Evolutionary conservation across 208 protist genomes (phyloP).

Genomic region (Acanthamoeba healyi): DNA sequence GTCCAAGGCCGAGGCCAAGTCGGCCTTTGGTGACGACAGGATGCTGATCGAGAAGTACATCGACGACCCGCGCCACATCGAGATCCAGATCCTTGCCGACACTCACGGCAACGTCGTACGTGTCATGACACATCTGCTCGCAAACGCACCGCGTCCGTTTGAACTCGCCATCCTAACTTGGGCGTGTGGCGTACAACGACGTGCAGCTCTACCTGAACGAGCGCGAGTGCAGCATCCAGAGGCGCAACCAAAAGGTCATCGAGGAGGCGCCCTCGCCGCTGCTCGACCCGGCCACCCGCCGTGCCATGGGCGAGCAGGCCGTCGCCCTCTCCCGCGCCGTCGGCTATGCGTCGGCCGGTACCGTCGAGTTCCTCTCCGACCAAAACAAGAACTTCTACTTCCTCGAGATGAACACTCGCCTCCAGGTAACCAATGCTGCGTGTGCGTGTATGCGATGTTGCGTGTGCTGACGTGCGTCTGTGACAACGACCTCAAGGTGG

Average conservation of each 20-base stretch:
- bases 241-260: constrained; percentile 93
- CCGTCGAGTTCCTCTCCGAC: constrained; percentile 93
- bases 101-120: constrained; percentile 89
- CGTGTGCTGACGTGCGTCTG: background rate
- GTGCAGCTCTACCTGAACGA: constrained; percentile 88
- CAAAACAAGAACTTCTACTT: constrained; percentile 91
- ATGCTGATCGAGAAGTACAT: constrained; percentile 69
- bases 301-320: constrained; percentile 91
- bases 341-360: constrained; percentile 86
- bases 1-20: constrained; percentile 83
- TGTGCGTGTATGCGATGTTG: background rate
- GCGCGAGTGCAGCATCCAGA: constrained; percentile 93
- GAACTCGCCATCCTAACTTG: background rate
- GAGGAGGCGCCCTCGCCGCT: constrained; percentile 89
- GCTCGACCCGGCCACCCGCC: constrained; percentile 84
- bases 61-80: constrained; percentile 92
- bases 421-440: constrained; percentile 76
- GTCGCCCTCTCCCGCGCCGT: constrained; percentile 88
- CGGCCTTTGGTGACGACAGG: constrained; percentile 81
- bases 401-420: constrained; percentile 93
- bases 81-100: constrained; percentile 95
- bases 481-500: constrained; percentile 84
- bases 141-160: background rate
- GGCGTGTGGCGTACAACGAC: too few species aligned
- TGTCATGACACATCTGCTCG: background rate